Evolutionary conservation across 2,329 filamentous ascomycete genomes (phyloP), one percentile per base, ranked within the genome.

Genomic region (Raffaelea ambrosiae): DNA sequence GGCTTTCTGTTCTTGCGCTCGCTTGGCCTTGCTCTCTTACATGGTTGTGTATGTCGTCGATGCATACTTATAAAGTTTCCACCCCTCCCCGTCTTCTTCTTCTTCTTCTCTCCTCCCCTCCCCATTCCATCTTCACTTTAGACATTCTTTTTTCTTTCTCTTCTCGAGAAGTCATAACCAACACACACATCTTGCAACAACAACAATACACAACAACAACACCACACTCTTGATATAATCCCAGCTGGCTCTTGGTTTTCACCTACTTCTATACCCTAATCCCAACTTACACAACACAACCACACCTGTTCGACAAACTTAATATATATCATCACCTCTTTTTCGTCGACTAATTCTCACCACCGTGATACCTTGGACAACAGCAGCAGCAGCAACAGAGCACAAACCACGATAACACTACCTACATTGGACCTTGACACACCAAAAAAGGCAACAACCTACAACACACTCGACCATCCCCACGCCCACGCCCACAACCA

Each of bases 11-110:
- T 29, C 26, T 29, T 13, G 26, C 13, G n/a, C 26, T 29, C 26
- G 26, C 26, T 29, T 31, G 42, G 14, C n/a, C 42, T n/a, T 8
- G 20, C 4, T 3, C 21, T 19, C 9, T 16, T 48, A 53, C 55
- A 55, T 58, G 55, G 57, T 63, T 61, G 62, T 66, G 65, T 65
- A 63, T 65, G 65, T 56, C 59, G 43, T 59, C 60, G 58, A 59
- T 61, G 59, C 62, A 65, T 68, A 69, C 66, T 67, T 71, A 53
- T 51, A 72, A 65, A 63, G 26, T 29, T 66, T 64, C 59, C 66
- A 63, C 63, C 61, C 56, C 58, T 60, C 62, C 64, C 60, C 60
- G 58, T 59, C 53, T 35, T 23, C 22, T n/a, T 11, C 46, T 33
- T 22, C 3, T 22, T 23, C 31, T 9, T 23, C 38, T 19, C 29